phyloP scores from a whole-genome alignment of 306 rosid genomes.

The Dryas alaskensis region DNA sequence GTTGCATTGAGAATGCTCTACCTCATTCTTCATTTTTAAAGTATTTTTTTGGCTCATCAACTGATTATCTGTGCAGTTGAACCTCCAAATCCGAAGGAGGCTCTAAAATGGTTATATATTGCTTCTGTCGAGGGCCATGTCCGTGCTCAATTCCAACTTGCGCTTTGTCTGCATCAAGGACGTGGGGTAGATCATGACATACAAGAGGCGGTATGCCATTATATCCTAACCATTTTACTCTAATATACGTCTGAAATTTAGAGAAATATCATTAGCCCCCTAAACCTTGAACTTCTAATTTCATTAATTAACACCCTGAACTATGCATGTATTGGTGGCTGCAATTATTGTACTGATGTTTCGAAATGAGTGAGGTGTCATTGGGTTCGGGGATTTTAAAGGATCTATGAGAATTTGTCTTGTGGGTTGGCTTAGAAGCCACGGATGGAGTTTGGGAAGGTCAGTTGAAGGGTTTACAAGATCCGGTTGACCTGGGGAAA shows the following conservation, averaged over 20 bases:
- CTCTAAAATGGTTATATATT: constrained; percentile 61
- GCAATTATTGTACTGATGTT: no score
- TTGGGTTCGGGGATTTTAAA: no score
- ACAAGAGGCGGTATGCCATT: constrained; percentile 64
- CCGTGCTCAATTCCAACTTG: constrained; percentile 92
- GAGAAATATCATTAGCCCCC: not conserved
- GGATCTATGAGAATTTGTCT: no score
- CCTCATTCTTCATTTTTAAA: not conserved
- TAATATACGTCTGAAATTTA: not conserved
- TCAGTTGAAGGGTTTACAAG: no score
- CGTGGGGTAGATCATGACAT: constrained; percentile 40
- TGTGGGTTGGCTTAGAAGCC: no score
- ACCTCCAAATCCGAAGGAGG: constrained; percentile 66
- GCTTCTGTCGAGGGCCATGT: constrained; percentile 57
- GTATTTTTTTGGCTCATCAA: constrained; percentile 10
- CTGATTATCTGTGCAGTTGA: constrained; percentile 51
- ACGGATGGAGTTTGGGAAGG: no score
- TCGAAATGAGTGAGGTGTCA: no score
- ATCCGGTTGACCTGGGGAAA: no score
- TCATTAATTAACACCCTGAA: no score
- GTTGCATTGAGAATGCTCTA: not conserved
- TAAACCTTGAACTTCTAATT: not conserved
- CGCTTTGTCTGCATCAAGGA: constrained; percentile 75
- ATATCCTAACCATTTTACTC: not conserved
- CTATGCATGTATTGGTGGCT: no score